Base-by-base conservation (phyloP, 495 filamentous ascomycete species). In the Penicillium diatomitis region DNA sequence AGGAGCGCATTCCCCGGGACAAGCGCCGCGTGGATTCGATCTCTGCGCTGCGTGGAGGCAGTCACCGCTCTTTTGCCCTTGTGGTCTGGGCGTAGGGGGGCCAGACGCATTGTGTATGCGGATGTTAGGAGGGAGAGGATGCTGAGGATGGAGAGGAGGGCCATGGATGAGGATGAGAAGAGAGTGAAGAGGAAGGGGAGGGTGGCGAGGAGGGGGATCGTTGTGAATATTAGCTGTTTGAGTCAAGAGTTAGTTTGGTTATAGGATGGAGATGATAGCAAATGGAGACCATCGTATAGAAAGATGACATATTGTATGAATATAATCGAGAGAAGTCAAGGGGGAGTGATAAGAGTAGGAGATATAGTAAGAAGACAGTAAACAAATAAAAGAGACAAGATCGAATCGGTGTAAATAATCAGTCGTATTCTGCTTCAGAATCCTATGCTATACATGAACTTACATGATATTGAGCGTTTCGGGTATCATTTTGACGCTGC, bases 401-500 rank as follows among this genome's bases (percentile, higher is more conserved):
- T 20, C 20, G 20, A 20, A 20, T 20, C 20, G 20, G 20, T 20
- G 20, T 20, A 20, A 20, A 20, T 20, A 2, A 20, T 2, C 0
- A 20, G 20, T 20, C 20, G 20, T 20, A 20, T 20, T 20, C 34
- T 36, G 34, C 34, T 36, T 6, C 34, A 36, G 20, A 20, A 20
- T 20, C 20, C 20, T 20, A 20, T 20, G 20, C 20, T 20, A 20
- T 20, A 20, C 20, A 20, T 20, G 20, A 20, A 47, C 44, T 54
- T 72, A 80, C 77, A 46, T 65, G 73, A 68, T 83, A 87, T 53
- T 77, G 66, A 8, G 65, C 68, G 61, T 86, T 86, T 45, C 75
- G 75, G 27, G 55, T 49, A 34, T 72, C 66, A 69, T 89, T 82
- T 55, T 84, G 69, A 11, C 36, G 41, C 33, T 73, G 61, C 12